phyloP scores from a whole-genome alignment of 805 yeast genomes.

The Metschnikowia drakensbergensis region DNA sequence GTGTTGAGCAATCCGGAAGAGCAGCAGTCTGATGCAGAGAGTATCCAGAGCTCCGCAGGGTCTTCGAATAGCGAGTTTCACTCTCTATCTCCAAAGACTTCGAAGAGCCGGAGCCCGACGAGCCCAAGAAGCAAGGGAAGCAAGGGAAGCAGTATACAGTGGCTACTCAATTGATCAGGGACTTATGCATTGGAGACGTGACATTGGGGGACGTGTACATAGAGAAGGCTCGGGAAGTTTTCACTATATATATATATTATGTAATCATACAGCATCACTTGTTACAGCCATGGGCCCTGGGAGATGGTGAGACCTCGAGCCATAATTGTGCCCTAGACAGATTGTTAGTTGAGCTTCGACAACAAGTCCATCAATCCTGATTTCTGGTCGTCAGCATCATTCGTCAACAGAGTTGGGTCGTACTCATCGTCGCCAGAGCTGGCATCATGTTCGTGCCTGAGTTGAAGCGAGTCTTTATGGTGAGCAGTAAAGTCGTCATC shows the following conservation, averaged over 20 bases:
- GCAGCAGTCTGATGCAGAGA: neutral
- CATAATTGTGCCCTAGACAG: neutral
- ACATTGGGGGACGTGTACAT: neutral
- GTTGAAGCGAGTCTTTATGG: conserved; percentile 32
- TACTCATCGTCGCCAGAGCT: conserved; percentile 11
- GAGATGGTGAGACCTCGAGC: neutral
- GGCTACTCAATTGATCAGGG: conserved; percentile 2
- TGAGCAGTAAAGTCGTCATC: conserved; percentile 18
- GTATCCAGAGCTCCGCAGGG: neutral
- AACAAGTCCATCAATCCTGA: conserved; percentile 16
- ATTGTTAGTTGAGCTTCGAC: conserved; percentile 13
- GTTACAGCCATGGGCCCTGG: neutral
- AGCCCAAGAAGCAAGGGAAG: neutral
- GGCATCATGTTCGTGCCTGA: conserved; percentile 21
- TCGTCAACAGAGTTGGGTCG: conserved; percentile 5
- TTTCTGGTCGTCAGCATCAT: conserved; percentile 4
- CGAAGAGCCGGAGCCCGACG: neutral
- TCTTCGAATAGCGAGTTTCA: neutral
- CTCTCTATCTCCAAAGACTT: neutral
- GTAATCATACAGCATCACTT: conserved; percentile 1
- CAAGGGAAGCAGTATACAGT: conserved; percentile 4
- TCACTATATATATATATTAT: neutral
- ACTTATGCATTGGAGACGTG: neutral
- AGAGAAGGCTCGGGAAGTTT: conserved; percentile 2
- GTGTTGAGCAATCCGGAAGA: neutral